These are phyloP conservation scores for Podosphaera fusca DNA, from an alignment of 2,329 filamentous ascomycete genomes.

Conservation along the genomic window DNA sequence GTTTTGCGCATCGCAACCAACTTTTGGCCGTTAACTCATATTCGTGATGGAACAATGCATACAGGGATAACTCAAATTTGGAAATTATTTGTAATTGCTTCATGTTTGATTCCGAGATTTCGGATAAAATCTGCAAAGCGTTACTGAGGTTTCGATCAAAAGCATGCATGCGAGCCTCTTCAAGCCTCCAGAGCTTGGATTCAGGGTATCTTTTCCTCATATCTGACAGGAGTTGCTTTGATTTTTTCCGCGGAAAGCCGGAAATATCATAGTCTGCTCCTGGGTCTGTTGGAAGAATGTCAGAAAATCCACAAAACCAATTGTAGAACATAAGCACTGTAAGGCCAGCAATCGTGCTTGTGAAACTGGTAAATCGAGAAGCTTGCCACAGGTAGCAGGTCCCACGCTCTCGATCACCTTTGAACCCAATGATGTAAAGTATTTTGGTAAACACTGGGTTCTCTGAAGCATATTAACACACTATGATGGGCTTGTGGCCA, in stretches of 20 bases:
- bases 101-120: conserved; percentile 40
- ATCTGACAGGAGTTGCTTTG: conserved; percentile 39
- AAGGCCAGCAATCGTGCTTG: conserved; percentile 73
- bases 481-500: not conserved
- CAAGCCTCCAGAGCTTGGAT: conserved; percentile 65
- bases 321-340: conserved; percentile 74
- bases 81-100: conserved; percentile 73
- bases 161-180: conserved; percentile 59
- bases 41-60: conserved; percentile 55
- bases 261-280: conserved; percentile 33
- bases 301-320: conserved; percentile 60
- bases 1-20: conserved; percentile 51
- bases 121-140: conserved; percentile 41
- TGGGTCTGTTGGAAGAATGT: conserved; percentile 50
- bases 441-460: conserved; percentile 78
- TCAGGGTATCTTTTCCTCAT: conserved; percentile 65
- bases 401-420: conserved; percentile 64
- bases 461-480: conserved; percentile 3
- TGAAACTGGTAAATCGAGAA: conserved; percentile 65
- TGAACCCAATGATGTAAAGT: conserved; percentile 73
- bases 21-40: conserved; percentile 51
- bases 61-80: conserved; percentile 63
- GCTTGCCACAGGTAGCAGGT: conserved; percentile 78
- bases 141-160: conserved; percentile 41
- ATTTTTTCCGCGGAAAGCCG: conserved; percentile 48